Evolutionary conservation across 345 rosid species (phyloP).

Genomic region (Gossypium bickii): DNA sequence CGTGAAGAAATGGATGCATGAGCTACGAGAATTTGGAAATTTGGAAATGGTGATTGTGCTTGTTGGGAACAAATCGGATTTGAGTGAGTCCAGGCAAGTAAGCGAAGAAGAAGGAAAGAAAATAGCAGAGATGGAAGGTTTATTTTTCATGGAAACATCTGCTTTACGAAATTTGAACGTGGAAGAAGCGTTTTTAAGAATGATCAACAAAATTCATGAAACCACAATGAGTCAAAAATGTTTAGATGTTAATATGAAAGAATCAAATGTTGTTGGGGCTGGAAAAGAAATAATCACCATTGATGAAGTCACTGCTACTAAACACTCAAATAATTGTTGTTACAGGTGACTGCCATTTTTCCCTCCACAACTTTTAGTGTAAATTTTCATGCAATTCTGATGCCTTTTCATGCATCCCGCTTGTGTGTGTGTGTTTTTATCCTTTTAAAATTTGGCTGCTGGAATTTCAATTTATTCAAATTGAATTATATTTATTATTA

Average conservation of each 20-base stretch:
- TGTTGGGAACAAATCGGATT: constrained; percentile 71
- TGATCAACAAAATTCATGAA: constrained; percentile 53
- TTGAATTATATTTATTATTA: no score
- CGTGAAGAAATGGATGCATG: constrained; percentile 59
- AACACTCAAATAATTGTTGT: constrained; percentile 48
- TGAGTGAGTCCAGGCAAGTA: constrained; percentile 48
- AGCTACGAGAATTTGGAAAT: constrained; percentile 50
- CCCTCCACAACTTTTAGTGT: no score
- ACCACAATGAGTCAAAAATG: constrained; percentile 36
- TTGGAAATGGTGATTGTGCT: constrained; percentile 63
- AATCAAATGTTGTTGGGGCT: constrained; percentile 27
- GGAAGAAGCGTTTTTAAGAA: constrained; percentile 57
- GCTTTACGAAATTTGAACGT: constrained; percentile 68
- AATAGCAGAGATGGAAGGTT: constrained; percentile 53
- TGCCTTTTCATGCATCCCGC: not conserved
- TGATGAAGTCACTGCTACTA: constrained; percentile 65
- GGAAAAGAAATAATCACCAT: constrained; percentile 50
- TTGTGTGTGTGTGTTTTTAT: not conserved
- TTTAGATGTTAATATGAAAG: constrained; percentile 43
- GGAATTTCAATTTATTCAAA: no score
- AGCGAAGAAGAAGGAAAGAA: constrained; percentile 49
- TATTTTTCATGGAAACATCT: constrained; percentile 74
- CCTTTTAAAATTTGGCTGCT: no score
- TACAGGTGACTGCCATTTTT: constrained; percentile 16
- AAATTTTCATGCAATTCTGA: not conserved